Conservation (phyloP, 1,284 basidiomycete genomes). For the Kwoniella shivajii region DNA sequence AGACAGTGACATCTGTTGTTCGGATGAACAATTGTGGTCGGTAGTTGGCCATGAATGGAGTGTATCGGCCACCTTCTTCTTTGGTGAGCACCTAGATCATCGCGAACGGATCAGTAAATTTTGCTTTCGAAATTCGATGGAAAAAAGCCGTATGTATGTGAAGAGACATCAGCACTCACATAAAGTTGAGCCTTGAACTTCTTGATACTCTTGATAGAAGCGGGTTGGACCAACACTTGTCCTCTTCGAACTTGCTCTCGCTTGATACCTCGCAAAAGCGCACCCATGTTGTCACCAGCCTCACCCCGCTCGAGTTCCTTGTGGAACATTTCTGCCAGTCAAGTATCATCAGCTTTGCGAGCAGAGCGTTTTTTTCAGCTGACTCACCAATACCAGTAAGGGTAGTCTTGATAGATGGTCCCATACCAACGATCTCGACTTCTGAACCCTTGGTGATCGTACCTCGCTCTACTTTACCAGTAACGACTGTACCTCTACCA, state of each 20-base stretch:
- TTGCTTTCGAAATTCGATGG: background rate
- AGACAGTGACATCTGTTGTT: slow-evolving; percentile 90
- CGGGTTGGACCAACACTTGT: slow-evolving; percentile 86
- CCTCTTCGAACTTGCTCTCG: slow-evolving; percentile 94
- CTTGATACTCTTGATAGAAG: slow-evolving; percentile 91
- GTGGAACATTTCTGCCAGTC: slow-evolving; percentile 98
- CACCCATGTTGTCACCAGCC: slow-evolving; percentile 99
- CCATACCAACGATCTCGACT: slow-evolving; percentile 91
- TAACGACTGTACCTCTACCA: slow-evolving; percentile 96
- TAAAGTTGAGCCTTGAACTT: slow-evolving; percentile 94
- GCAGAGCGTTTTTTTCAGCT: background rate
- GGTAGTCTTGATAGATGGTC: slow-evolving; percentile 82
- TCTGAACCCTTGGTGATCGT: slow-evolving; percentile 89
- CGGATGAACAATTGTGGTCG: slow-evolving; percentile 95
- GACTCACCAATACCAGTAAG: slow-evolving; percentile 87
- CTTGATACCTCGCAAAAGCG: slow-evolving; percentile 94
- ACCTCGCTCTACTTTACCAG: slow-evolving; percentile 96
- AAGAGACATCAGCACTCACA: slow-evolving; percentile 62
- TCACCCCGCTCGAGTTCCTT: slow-evolving; percentile 98
- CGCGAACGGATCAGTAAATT: background rate
- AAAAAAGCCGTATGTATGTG: too few species aligned
- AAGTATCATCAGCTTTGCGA: slow-evolving; percentile 10
- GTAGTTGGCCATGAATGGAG: slow-evolving; percentile 96
- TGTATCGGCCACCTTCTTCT: slow-evolving; percentile 97
- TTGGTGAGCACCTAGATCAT: slow-evolving; percentile 77